Percentiles rank a stretch among this genome's conserved stretches.
These are phyloP conservation scores for Xylaria sp. DNA, from an alignment of 2,329 filamentous ascomycete genomes.

Conservation along the genomic window DNA sequence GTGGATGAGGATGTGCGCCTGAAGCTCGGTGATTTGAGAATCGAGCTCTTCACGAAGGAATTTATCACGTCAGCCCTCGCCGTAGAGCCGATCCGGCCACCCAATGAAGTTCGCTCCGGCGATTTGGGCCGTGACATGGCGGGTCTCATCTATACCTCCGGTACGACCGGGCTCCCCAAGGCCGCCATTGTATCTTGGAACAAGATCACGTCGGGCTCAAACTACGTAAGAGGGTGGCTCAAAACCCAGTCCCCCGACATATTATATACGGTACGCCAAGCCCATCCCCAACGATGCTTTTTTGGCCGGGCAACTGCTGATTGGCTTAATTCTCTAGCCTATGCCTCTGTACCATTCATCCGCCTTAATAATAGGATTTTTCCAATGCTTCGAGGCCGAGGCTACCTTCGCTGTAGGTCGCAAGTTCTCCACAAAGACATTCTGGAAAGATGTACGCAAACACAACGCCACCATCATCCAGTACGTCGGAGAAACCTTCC, in stretches of 20 bases:
- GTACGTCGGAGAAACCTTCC: constrained; percentile 88
- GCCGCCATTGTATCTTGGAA: constrained; percentile 80
- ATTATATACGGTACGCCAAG: constrained; percentile 74
- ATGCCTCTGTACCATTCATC: constrained; percentile 94
- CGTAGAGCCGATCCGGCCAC: constrained; percentile 64
- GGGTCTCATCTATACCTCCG: constrained; percentile 84
- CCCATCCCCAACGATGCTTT: neutral
- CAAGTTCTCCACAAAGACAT: constrained; percentile 80
- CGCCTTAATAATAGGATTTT: constrained; percentile 76
- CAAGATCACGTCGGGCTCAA: constrained; percentile 67
- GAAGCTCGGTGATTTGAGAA: constrained; percentile 62
- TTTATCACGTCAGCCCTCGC: constrained; percentile 65
- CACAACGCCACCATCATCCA: constrained; percentile 80
- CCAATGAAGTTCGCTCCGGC: constrained; percentile 67
- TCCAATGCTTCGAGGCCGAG: constrained; percentile 68
- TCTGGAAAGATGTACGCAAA: constrained; percentile 80
- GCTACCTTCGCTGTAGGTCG: constrained; percentile 77
- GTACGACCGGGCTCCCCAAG: constrained; percentile 87
- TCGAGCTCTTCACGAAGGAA: constrained; percentile 71
- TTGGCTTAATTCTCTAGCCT: constrained; percentile 60
- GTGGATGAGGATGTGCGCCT: constrained; percentile 68
- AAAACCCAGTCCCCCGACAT: constrained; percentile 71
- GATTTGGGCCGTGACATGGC: constrained; percentile 68
- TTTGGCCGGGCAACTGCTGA: neutral
- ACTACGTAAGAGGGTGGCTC: constrained; percentile 67